Conservation (phyloP, 1,139 yeast genomes). For the Eremothecium coryli region DNA sequence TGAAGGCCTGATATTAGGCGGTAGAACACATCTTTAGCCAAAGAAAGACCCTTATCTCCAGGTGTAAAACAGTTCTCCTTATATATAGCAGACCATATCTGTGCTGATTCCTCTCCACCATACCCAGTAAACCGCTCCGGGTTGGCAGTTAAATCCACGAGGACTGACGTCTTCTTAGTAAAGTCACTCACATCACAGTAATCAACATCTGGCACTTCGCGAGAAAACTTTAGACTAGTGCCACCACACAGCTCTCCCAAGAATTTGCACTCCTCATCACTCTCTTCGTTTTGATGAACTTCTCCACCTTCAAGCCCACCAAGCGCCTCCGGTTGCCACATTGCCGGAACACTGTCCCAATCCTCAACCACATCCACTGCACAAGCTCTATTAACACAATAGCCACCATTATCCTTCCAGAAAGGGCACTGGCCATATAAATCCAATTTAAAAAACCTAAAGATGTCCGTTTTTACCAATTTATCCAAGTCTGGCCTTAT, state of each 20-base stretch:
- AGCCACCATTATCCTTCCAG: slow-evolving; percentile 66
- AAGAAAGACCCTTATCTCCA: slow-evolving; percentile 48
- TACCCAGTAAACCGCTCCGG: slow-evolving; percentile 97
- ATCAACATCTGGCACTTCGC: slow-evolving; percentile 29
- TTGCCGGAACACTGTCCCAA: slow-evolving; percentile 63
- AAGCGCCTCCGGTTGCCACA: slow-evolving; percentile 63
- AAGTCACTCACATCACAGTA: slow-evolving; percentile 41
- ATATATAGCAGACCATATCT: slow-evolving; percentile 90
- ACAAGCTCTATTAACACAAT: slow-evolving; percentile 89
- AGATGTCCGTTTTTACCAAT: slow-evolving; percentile 62
- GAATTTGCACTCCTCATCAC: slow-evolving; percentile 30
- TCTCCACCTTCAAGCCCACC: slow-evolving; percentile 42
- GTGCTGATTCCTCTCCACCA: slow-evolving; percentile 83
- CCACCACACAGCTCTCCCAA: slow-evolving; percentile 27
- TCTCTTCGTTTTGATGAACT: slow-evolving; percentile 15
- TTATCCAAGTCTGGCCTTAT: slow-evolving; percentile 47
- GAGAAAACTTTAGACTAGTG: slow-evolving; percentile 5
- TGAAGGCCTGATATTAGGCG: slow-evolving; percentile 89
- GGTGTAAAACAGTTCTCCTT: slow-evolving; percentile 75
- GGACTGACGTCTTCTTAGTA: slow-evolving; percentile 47
- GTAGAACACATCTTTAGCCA: slow-evolving; percentile 81
- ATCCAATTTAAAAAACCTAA: slow-evolving; percentile 80
- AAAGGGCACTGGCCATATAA: slow-evolving; percentile 83
- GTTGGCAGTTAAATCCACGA: slow-evolving; percentile 75
- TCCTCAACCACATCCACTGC: slow-evolving; percentile 72